Conservation (phyloP, 441 rosid genomes). For the Adansonia madagascariensis region DNA sequence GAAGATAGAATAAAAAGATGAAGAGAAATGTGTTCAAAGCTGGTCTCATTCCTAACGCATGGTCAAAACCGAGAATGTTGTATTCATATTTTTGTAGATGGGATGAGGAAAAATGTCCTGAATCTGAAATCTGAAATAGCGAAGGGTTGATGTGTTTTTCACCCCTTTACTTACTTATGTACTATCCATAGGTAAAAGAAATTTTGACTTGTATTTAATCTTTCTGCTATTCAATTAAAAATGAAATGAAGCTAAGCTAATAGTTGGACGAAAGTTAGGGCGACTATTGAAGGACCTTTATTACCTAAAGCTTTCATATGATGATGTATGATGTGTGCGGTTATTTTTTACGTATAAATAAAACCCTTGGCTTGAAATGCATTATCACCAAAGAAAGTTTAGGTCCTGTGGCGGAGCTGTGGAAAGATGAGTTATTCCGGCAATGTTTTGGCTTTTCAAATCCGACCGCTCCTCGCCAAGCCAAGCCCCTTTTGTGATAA, state of each 20-base stretch:
- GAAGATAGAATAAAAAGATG: not conserved
- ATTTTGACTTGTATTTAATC: constrained; percentile 9
- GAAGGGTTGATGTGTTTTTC: constrained; percentile 21
- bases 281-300: not conserved
- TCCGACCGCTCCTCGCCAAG: not conserved
- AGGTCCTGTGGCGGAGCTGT: not conserved
- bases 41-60: constrained; percentile 13
- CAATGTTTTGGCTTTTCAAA: not conserved
- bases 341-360: not conserved
- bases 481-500: not conserved
- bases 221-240: constrained; percentile 12
- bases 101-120: not conserved
- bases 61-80: constrained; percentile 13
- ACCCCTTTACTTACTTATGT: not conserved
- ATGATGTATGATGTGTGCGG: not conserved
- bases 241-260: not conserved
- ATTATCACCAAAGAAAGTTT: not conserved
- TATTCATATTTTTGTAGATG: constrained; percentile 25
- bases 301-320: not conserved
- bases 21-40: not conserved
- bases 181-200: not conserved
- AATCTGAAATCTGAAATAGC: not conserved
- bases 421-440: not conserved
- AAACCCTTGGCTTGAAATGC: not conserved
- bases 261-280: not conserved